Percentiles rank a stretch among this genome's conserved stretches.
phyloP scores from a whole-genome alignment of 208 protist species.

The Leishmania mexicana region DNA sequence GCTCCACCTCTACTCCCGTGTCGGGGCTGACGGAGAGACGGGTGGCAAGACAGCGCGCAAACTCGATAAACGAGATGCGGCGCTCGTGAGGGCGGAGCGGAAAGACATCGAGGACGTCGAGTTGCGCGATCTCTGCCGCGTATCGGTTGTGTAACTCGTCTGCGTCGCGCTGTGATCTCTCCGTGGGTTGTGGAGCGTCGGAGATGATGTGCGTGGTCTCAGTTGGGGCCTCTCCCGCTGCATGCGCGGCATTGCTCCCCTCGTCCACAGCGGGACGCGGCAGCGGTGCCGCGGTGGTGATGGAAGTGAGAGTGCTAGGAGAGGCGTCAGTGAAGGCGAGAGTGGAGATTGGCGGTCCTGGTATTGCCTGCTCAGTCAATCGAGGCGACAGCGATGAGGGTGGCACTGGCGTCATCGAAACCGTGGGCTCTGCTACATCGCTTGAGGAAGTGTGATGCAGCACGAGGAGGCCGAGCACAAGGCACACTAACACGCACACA shows the following conservation, averaged over 20 bases:
- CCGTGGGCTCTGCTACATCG: background rate
- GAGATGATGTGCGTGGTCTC: background rate
- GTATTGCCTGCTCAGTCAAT: background rate
- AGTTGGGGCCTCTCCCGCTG: background rate
- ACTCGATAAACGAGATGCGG: constrained; percentile 29
- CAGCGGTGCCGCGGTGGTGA: background rate
- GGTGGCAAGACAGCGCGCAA: constrained; percentile 22
- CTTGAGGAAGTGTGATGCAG: background rate
- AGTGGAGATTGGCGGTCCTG: background rate
- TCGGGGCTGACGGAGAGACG: constrained; percentile 27
- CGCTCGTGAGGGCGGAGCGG: constrained; percentile 18
- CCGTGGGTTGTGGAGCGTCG: background rate
- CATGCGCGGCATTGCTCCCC: background rate
- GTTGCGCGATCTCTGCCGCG: background rate
- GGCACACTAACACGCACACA: background rate
- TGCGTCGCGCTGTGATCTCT: background rate
- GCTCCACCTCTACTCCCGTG: constrained; percentile 15
- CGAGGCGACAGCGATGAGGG: background rate
- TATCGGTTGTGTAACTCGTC: constrained; percentile 6
- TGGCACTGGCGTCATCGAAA: background rate
- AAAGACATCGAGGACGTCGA: constrained; percentile 27
- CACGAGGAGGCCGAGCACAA: background rate
- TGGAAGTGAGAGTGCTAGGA: background rate
- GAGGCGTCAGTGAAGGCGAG: background rate
- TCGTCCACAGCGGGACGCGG: background rate